Percentiles rank a stretch among this genome's conserved stretches.
Evolutionary conservation across 78 protist species (phyloP).

Genomic region (Dictyostelium brefeldianum): DNA sequence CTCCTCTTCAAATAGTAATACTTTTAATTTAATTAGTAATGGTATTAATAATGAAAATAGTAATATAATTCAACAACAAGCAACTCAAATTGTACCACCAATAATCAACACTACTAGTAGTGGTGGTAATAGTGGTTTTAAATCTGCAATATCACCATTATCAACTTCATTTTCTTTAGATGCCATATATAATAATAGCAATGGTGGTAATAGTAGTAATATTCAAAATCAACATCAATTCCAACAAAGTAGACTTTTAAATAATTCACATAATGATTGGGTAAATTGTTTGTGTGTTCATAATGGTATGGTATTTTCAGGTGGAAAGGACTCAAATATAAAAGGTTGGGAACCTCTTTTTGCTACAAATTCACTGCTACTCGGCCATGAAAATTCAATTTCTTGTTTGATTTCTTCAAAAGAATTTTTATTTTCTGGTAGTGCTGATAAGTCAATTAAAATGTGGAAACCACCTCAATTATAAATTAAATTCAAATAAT

Average conservation of each 20-base stretch:
- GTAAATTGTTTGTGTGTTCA: slow-evolving; percentile 34
- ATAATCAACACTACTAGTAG: neutral
- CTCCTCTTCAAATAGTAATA: too few species aligned
- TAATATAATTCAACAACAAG: slow-evolving; percentile 3
- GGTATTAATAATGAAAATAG: too few species aligned
- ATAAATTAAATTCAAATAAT: neutral
- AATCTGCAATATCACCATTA: neutral
- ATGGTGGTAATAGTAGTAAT: neutral
- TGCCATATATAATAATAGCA: neutral
- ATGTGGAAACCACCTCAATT: slow-evolving; percentile 43
- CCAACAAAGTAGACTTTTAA: slow-evolving; percentile 47
- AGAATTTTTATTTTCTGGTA: slow-evolving; percentile 57
- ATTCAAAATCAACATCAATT: neutral
- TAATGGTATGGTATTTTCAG: slow-evolving; percentile 47
- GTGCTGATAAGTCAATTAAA: slow-evolving; percentile 61
- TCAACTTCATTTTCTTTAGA: neutral
- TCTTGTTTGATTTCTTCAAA: slow-evolving; percentile 40
- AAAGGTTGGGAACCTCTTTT: slow-evolving; percentile 77
- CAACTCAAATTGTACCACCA: slow-evolving; percentile 10
- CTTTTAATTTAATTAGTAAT: neutral
- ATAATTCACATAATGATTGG: slow-evolving; percentile 61
- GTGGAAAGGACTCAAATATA: slow-evolving; percentile 71
- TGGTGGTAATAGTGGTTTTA: neutral
- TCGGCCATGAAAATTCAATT: slow-evolving; percentile 66
- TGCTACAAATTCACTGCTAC: neutral